phyloP scores from a whole-genome alignment of 1,139 yeast genomes.

The Pichiaceae sp. region DNA sequence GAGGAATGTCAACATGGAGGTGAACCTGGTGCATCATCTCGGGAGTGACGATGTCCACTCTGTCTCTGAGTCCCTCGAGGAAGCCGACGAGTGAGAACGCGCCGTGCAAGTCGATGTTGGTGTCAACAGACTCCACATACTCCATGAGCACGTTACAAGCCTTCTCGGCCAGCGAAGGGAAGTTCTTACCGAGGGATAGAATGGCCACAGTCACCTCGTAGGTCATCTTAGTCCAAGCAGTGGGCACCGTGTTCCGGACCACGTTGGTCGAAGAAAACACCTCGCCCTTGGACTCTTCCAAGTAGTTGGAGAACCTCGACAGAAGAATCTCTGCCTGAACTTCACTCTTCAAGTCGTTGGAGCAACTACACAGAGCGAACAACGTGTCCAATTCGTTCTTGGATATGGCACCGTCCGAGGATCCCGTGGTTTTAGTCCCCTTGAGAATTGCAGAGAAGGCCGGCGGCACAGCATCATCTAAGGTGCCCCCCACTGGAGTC shows the following conservation, averaged over 20 bases:
- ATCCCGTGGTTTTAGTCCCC: conserved; percentile 7
- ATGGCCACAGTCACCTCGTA: conserved; percentile 25
- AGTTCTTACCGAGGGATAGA: conserved; percentile 28
- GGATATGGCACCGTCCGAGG: conserved; percentile 30
- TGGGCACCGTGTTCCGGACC: conserved; percentile 22
- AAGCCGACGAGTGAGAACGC: conserved; percentile 41
- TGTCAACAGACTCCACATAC: not conserved
- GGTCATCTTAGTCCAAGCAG: conserved; percentile 24
- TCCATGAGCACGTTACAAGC: conserved; percentile 11
- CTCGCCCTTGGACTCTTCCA: conserved; percentile 53
- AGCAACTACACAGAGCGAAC: conserved; percentile 54
- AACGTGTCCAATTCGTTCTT: conserved; percentile 64
- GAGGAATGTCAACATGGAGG: not conserved
- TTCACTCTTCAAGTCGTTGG: conserved; percentile 31
- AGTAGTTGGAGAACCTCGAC: conserved; percentile 47
- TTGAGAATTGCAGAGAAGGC: conserved; percentile 17
- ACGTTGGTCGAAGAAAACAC: conserved; percentile 14
- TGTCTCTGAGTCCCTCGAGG: conserved; percentile 33
- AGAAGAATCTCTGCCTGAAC: conserved; percentile 45
- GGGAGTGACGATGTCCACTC: conserved; percentile 28
- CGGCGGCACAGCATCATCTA: conserved; percentile 14
- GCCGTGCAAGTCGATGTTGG: conserved; percentile 23
- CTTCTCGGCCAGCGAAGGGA: conserved; percentile 19
- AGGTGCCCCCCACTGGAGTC: conserved; percentile 9
- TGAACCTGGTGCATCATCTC: conserved; percentile 20